Percentiles rank a stretch among this genome's conserved stretches.
Conservation (phyloP, 768 basidiomycete genomes). For the Boletus vermiculosoides region DNA sequence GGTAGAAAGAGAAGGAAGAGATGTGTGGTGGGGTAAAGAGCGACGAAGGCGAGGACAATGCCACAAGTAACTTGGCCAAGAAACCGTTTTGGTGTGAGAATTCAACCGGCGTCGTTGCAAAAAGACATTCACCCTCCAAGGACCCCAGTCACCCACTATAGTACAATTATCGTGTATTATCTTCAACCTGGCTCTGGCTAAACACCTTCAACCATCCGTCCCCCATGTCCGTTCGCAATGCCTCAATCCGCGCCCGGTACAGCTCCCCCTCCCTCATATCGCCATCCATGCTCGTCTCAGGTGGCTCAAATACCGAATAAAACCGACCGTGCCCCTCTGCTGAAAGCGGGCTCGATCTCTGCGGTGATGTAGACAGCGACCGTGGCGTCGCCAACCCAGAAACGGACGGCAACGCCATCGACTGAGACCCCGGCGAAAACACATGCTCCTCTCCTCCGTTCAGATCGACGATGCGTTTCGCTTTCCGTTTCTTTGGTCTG, state of each 20-base stretch:
- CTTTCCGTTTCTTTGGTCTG: constrained; percentile 56
- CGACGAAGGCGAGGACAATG: constrained; percentile 46
- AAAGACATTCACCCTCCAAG: constrained; percentile 13
- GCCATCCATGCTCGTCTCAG: constrained; percentile 21
- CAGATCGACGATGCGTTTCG: constrained; percentile 77
- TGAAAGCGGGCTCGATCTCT: constrained; percentile 15
- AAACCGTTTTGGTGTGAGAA: constrained; percentile 22
- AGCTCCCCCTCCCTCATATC: constrained; percentile 59
- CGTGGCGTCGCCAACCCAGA: neutral
- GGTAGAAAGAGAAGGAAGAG: constrained; percentile 19
- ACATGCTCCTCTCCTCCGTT: constrained; percentile 45
- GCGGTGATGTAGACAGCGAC: constrained; percentile 20
- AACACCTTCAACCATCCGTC: constrained; percentile 88
- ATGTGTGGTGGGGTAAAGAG: constrained; percentile 53
- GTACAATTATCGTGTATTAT: neutral
- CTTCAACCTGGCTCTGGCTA: constrained; percentile 53
- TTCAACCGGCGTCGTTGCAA: constrained; percentile 15
- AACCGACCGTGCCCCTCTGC: constrained; percentile 16
- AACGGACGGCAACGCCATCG: constrained; percentile 2
- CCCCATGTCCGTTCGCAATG: constrained; percentile 82
- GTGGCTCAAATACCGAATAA: constrained; percentile 56
- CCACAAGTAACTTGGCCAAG: constrained; percentile 22
- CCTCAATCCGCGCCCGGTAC: constrained; percentile 77
- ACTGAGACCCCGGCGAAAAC: constrained; percentile 25
- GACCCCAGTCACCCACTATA: constrained; percentile 34